Evolutionary conservation across 1,284 basidiomycete genomes (phyloP).

Genomic region (Mycosarcoma maydis): DNA sequence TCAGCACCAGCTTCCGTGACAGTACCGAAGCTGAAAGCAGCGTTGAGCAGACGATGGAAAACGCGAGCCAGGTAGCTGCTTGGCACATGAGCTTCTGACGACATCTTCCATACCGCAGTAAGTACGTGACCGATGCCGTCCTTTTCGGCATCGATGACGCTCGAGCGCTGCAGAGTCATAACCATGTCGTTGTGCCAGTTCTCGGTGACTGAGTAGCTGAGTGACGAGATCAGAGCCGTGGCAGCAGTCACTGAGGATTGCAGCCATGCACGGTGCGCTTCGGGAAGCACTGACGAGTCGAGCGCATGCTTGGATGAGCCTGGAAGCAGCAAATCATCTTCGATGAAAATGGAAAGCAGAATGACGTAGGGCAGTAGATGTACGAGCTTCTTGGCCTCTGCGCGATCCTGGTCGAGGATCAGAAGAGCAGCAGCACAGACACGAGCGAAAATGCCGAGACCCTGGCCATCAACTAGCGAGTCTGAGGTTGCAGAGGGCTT

Average conservation of each 20-base stretch:
- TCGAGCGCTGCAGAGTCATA: constrained; percentile 24
- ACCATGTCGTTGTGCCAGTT: constrained; percentile 50
- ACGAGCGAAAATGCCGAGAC: constrained; percentile 76
- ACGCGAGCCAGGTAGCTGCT: constrained; percentile 50
- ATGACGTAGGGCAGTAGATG: constrained; percentile 71
- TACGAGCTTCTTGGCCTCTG: constrained; percentile 72
- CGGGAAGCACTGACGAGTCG: constrained; percentile 5
- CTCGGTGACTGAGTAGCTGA: constrained; percentile 28
- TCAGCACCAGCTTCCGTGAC: constrained; percentile 48
- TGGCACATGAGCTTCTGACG: constrained; percentile 5
- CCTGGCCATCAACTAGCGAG: constrained; percentile 69
- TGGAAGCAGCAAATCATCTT: constrained; percentile 70
- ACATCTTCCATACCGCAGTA: constrained; percentile 28
- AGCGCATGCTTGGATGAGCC: constrained; percentile 43
- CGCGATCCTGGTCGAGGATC: constrained; percentile 74
- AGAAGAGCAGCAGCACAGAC: constrained; percentile 74
- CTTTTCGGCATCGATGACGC: constrained; percentile 11
- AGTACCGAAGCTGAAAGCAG: constrained; percentile 56
- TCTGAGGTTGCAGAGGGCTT: background rate
- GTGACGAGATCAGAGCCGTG: constrained; percentile 40
- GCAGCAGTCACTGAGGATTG: constrained; percentile 39
- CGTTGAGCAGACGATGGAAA: constrained; percentile 57
- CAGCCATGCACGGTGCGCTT: constrained; percentile 25
- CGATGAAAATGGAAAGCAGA: constrained; percentile 63
- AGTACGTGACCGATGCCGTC: constrained; percentile 37